Percentiles rank a stretch among this genome's conserved stretches.
phyloP scores from a whole-genome alignment of 495 filamentous ascomycete species.

The Penicillium roqueforti region DNA sequence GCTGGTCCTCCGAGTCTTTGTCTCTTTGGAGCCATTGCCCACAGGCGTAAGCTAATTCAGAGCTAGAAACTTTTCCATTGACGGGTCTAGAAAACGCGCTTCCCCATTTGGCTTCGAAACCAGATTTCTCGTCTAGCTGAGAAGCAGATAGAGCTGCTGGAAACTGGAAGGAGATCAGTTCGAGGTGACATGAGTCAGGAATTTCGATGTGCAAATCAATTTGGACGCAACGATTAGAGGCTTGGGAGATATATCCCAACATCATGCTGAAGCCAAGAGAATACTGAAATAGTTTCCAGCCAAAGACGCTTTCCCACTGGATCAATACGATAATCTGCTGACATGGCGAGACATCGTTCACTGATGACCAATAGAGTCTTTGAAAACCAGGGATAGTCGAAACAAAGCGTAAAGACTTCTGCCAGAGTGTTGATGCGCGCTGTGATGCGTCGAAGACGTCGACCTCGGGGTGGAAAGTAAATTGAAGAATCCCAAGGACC shows the following conservation, averaged over 20 bases:
- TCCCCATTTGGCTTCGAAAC: background rate
- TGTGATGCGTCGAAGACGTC: constrained; percentile 5
- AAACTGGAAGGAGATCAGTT: constrained; percentile 1
- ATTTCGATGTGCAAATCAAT: background rate
- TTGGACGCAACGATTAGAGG: constrained; percentile 11
- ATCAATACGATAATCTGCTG: constrained; percentile 12
- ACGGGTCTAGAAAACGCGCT: background rate
- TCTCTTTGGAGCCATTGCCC: constrained; percentile 12
- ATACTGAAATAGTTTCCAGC: constrained; percentile 11
- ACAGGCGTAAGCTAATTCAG: constrained; percentile 6
- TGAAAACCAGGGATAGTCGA: background rate
- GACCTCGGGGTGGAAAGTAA: constrained; percentile 10
- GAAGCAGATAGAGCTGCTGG: background rate
- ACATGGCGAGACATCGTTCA: background rate
- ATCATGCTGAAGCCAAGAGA: constrained; percentile 14
- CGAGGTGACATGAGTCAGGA: background rate
- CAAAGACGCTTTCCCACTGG: constrained; percentile 9
- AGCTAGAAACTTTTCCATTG: background rate
- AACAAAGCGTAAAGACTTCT: background rate
- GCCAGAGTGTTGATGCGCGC: background rate
- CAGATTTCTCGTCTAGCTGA: background rate
- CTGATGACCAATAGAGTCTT: background rate
- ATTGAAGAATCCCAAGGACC: constrained; percentile 13
- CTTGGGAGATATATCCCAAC: constrained; percentile 11
- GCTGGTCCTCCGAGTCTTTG: background rate